Evolutionary conservation across 2,329 filamentous ascomycete genomes (phyloP).

Genomic region (Sporothrix luriei): DNA sequence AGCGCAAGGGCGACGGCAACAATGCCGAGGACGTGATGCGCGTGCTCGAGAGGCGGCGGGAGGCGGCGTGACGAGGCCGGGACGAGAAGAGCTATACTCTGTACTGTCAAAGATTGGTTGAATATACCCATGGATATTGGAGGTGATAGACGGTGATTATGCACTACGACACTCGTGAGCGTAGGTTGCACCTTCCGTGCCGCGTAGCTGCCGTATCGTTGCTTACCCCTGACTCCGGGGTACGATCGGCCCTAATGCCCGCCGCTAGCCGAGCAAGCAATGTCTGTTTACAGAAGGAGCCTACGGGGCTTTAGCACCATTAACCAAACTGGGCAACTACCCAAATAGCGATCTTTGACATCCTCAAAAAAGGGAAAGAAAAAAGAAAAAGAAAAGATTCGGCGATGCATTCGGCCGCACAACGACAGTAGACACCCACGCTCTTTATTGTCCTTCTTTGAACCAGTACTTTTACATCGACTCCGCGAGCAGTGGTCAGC

Average conservation of each 20-base stretch:
- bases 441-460: background rate
- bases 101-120: background rate
- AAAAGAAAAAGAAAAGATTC: background rate
- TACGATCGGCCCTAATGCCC: background rate
- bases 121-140: slow-evolving; percentile 7
- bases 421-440: too few relatives aligned
- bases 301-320: slow-evolving; percentile 2
- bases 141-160: background rate
- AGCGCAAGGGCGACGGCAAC: slow-evolving; percentile 77
- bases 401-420: background rate
- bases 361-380: background rate
- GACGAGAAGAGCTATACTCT: too few relatives aligned
- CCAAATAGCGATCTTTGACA: background rate
- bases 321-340: background rate
- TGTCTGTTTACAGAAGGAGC: background rate
- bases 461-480: background rate
- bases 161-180: background rate
- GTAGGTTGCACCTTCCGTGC: background rate
- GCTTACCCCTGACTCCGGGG: background rate
- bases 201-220: background rate
- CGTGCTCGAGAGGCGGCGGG: slow-evolving; percentile 67
- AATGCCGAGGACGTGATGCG: slow-evolving; percentile 78
- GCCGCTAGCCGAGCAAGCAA: slow-evolving; percentile 3
- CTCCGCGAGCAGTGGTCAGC: background rate
- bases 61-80: slow-evolving; percentile 35